phyloP scores from a whole-genome alignment of 2,329 filamentous ascomycete species.

The Emydomyces testavorans region DNA sequence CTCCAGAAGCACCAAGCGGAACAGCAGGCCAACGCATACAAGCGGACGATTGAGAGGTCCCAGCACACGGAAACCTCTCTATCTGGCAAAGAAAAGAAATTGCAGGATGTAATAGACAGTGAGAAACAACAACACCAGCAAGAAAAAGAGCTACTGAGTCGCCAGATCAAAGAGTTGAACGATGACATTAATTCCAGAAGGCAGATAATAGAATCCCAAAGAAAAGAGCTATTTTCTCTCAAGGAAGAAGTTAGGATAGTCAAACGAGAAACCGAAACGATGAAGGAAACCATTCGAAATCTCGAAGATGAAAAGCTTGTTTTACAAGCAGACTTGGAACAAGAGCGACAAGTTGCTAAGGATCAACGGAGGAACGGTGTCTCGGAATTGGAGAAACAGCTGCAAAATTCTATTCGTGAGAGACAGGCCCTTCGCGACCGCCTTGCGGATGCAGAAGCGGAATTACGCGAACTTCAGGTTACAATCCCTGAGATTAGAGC shows the following conservation, averaged over 20 bases:
- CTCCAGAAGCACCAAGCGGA: slow-evolving; percentile 55
- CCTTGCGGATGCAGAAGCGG: slow-evolving; percentile 47
- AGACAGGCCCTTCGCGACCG: slow-evolving; percentile 54
- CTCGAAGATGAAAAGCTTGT: slow-evolving; percentile 69
- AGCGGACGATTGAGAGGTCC: slow-evolving; percentile 59
- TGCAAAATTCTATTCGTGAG: slow-evolving; percentile 48
- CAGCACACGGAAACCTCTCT: slow-evolving; percentile 56
- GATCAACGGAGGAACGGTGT: slow-evolving; percentile 47
- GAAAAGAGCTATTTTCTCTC: slow-evolving; percentile 53
- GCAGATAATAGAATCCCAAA: slow-evolving; percentile 52
- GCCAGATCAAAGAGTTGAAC: slow-evolving; percentile 65
- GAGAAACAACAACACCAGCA: slow-evolving; percentile 60
- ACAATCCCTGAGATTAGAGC: slow-evolving; percentile 48
- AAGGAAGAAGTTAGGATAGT: slow-evolving; percentile 60
- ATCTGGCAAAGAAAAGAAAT: slow-evolving; percentile 54
- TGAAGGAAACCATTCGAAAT: slow-evolving; percentile 54
- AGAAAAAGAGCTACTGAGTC: slow-evolving; percentile 57
- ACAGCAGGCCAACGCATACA: slow-evolving; percentile 54
- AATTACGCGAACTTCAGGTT: slow-evolving; percentile 49
- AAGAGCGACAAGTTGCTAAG: slow-evolving; percentile 52
- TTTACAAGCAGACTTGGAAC: slow-evolving; percentile 53
- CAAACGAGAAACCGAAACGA: slow-evolving; percentile 50
- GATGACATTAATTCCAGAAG: slow-evolving; percentile 58
- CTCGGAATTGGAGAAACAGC: slow-evolving; percentile 47
- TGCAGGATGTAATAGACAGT: slow-evolving; percentile 57